Conservation (phyloP, 352 stramenopile genomes). For the Globisporangium cederbergense region DNA sequence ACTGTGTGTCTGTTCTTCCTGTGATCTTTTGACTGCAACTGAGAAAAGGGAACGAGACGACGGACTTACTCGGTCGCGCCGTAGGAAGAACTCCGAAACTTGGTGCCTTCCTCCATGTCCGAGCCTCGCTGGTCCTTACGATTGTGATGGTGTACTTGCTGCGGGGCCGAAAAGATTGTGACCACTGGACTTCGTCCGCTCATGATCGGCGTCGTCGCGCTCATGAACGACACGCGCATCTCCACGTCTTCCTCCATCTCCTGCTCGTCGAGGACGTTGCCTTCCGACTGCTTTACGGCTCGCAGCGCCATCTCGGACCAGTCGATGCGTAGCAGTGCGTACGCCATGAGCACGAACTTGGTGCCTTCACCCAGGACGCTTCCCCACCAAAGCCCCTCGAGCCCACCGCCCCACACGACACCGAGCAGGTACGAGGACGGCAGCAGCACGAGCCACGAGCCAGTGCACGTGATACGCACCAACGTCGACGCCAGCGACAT, state of each 20-base stretch:
- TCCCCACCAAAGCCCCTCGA: constrained; percentile 73
- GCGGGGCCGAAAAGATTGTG: constrained; percentile 53
- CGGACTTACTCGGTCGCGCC: constrained; percentile 14
- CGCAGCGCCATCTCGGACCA: constrained; percentile 64
- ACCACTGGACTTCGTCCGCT: constrained; percentile 51
- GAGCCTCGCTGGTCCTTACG: constrained; percentile 16
- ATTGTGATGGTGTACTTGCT: constrained; percentile 38
- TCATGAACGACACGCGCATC: constrained; percentile 52
- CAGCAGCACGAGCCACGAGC: constrained; percentile 73
- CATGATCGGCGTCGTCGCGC: constrained; percentile 60
- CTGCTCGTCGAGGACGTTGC: constrained; percentile 38
- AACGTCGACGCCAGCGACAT: constrained; percentile 75
- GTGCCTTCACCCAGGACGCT: constrained; percentile 63
- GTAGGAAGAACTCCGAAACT: constrained; percentile 20
- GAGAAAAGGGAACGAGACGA: neutral
- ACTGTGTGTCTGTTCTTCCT: neutral
- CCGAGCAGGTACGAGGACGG: constrained; percentile 58
- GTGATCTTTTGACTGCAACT: neutral
- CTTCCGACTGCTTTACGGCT: constrained; percentile 63
- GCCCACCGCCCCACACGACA: constrained; percentile 40
- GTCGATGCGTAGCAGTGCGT: constrained; percentile 58
- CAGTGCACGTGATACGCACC: constrained; percentile 61
- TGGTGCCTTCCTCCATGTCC: constrained; percentile 17
- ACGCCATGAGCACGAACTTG: constrained; percentile 69
- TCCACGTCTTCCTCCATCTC: constrained; percentile 66